Evolutionary conservation across 1,284 basidiomycete genomes (phyloP), one percentile per base, ranked within the genome.

Genomic region (Leucoagaricus sp.): DNA sequence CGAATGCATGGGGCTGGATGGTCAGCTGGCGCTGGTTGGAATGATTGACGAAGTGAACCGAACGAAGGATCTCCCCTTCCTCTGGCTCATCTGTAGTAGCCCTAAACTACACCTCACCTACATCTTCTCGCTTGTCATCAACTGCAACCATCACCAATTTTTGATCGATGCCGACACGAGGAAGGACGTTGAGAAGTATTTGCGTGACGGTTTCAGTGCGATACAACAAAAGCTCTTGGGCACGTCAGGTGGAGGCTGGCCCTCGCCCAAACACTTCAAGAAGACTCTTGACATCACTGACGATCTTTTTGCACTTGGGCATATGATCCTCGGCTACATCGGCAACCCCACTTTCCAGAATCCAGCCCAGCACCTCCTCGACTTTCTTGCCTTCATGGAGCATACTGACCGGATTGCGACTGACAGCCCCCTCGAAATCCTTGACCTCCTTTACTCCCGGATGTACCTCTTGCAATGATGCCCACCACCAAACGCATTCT

Each of bases 1-100:
- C 33, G 54, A 56, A 26, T 56, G 54, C n/a, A 15, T 34, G 3
- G 54, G 48, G 8, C 9, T 26, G 10, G 19, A 44, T 6, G 36
- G n/a, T 1, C 54, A 50, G 28, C 33, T 29, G 19, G 40, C 49
- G 23, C 21, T 56, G 15, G 12, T 56, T 7, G 28, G 25, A n/a
- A 49, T 55, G n/a, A 21, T 55, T 25, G 26, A 25, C 12, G 50
- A 52, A 5, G 40, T 52, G 2, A 29, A 42, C 15, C 38, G 40
- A 12, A 12, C 45, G 25, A 26, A 36, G 7, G 34, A 29, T 9
- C 40, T 56, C 29, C 40, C 48, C 28, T n/a, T 50, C 19, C 48
- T 41, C n/a, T 36, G 47, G 41, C 26, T 50, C 8, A 21, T 56
- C 6, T 38, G 36, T n/a, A 38, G 36, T n/a, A 10, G 36, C 13